These are phyloP conservation scores for Platismatia glauca DNA, from an alignment of 495 filamentous ascomycete genomes.

Conservation along the genomic window DNA sequence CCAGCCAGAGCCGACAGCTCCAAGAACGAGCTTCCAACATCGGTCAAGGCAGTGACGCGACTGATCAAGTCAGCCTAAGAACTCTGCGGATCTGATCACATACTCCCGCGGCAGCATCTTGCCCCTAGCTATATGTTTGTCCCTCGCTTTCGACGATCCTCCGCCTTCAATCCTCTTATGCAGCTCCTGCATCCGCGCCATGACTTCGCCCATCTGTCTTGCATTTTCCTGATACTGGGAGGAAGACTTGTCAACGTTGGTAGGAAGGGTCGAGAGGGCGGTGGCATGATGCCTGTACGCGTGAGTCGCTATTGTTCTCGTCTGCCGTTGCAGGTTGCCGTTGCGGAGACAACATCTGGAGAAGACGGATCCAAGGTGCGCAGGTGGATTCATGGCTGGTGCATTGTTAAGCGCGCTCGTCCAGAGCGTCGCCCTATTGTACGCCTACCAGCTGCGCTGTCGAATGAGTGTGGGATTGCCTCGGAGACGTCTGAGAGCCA, in stretches of 20 bases:
- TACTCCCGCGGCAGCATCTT: slow-evolving; percentile 92
- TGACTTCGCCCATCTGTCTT: slow-evolving; percentile 64
- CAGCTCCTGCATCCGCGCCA: slow-evolving; percentile 54
- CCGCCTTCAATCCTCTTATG: slow-evolving; percentile 65
- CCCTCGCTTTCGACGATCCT: slow-evolving; percentile 71
- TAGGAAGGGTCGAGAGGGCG: slow-evolving; percentile 70
- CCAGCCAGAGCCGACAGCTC: slow-evolving; percentile 85
- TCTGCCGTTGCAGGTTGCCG: not conserved
- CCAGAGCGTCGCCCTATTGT: not conserved
- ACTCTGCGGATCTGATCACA: slow-evolving; percentile 2
- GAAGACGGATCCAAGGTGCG: not conserved
- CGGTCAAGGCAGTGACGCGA: slow-evolving; percentile 76
- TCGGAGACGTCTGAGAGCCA: too few relatives aligned
- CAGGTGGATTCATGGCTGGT: not conserved
- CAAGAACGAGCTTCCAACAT: slow-evolving; percentile 82
- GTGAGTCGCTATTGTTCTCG: slow-evolving; percentile 44
- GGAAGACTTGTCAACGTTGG: slow-evolving; percentile 65
- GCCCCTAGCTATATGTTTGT: slow-evolving; percentile 78
- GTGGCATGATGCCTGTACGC: slow-evolving; percentile 58
- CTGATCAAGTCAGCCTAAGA: slow-evolving; percentile 24
- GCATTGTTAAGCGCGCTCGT: not conserved
- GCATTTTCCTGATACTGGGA: slow-evolving; percentile 76
- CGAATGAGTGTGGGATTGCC: not conserved
- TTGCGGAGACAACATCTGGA: not conserved
- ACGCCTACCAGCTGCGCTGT: too few relatives aligned